Evolutionary conservation across 805 yeast species (phyloP).

Genomic region (Saccharomyces eubayanus): DNA sequence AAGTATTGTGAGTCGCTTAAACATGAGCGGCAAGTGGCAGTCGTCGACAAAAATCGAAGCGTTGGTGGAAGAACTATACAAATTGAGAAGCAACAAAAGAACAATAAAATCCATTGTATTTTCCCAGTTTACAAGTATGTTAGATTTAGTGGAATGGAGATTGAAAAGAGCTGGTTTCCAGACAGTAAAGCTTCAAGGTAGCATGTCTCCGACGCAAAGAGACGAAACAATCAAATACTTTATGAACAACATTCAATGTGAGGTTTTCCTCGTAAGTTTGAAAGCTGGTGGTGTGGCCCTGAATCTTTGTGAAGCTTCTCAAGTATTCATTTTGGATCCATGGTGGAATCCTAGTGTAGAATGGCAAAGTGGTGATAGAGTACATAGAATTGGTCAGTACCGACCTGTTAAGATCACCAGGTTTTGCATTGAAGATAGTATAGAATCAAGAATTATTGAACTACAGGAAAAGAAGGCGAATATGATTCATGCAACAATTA

Average conservation of each 20-base stretch:
- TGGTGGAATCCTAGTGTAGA: conserved; percentile 99
- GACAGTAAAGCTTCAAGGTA: conserved; percentile 90
- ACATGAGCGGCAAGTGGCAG: conserved; percentile 82
- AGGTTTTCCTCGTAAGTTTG: conserved; percentile 85
- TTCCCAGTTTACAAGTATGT: conserved; percentile 94
- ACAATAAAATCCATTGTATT: conserved; percentile 95
- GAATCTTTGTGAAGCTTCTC: conserved; percentile 93
- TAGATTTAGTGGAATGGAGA: conserved; percentile 94
- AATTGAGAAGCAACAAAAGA: conserved; percentile 71
- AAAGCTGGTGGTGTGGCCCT: conserved; percentile 99
- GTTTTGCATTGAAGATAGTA: conserved; percentile 91
- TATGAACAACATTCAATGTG: conserved; percentile 87
- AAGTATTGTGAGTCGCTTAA: conserved; percentile 78
- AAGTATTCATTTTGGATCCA: conserved; percentile 90
- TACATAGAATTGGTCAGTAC: conserved; percentile 92
- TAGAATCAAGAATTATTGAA: conserved; percentile 91
- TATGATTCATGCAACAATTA: conserved; percentile 95
- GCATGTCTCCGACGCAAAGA: conserved; percentile 93
- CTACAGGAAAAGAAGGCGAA: conserved; percentile 95
- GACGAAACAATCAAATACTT: conserved; percentile 85
- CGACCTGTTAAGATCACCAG: conserved; percentile 90
- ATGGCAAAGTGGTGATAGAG: conserved; percentile 98
- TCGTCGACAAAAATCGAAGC: conserved; percentile 97
- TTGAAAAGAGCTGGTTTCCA: conserved; percentile 88
- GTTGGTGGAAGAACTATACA: conserved; percentile 83